phyloP scores from a whole-genome alignment of 306 rosid genomes.

The Comarum palustre region DNA sequence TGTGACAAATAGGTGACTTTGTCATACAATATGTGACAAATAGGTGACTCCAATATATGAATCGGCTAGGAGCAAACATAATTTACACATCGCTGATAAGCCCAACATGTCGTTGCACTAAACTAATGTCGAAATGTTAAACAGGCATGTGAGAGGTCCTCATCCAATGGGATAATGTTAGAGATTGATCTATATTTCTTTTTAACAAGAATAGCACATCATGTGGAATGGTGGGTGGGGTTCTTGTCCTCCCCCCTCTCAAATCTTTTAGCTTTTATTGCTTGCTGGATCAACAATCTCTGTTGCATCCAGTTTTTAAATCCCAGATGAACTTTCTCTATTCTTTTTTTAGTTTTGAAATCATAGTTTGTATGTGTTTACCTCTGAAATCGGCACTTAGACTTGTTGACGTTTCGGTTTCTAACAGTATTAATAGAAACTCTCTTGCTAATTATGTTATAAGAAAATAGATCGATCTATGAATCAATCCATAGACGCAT shows the following conservation, averaged over 20 bases:
- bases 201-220: slow-evolving; percentile 46
- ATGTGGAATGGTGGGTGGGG: slow-evolving; percentile 47
- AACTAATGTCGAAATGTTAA: slow-evolving; percentile 16
- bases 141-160: slow-evolving; percentile 55
- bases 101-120: background rate
- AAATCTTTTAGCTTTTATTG: slow-evolving; percentile 37
- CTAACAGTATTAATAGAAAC: too few species aligned
- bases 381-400: too few species aligned
- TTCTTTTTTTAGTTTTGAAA: slow-evolving; percentile 1
- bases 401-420: too few species aligned
- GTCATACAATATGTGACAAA: slow-evolving; percentile 26
- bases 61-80: slow-evolving; percentile 20
- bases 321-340: slow-evolving; percentile 9
- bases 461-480: too few species aligned
- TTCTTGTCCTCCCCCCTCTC: slow-evolving; percentile 12
- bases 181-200: slow-evolving; percentile 18
- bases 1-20: slow-evolving; percentile 26
- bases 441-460: too few species aligned
- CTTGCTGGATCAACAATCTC: slow-evolving; percentile 62
- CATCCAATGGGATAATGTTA: slow-evolving; percentile 47
- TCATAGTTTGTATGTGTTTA: too few species aligned
- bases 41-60: slow-evolving; percentile 12
- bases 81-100: slow-evolving; percentile 13
- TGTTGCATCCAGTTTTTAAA: slow-evolving; percentile 25
- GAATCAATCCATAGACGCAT: too few species aligned